Percentiles rank a stretch among this genome's conserved stretches.
Evolutionary conservation across 148 eudicot species (phyloP).

Genomic region (Heliosperma pusillum): DNA sequence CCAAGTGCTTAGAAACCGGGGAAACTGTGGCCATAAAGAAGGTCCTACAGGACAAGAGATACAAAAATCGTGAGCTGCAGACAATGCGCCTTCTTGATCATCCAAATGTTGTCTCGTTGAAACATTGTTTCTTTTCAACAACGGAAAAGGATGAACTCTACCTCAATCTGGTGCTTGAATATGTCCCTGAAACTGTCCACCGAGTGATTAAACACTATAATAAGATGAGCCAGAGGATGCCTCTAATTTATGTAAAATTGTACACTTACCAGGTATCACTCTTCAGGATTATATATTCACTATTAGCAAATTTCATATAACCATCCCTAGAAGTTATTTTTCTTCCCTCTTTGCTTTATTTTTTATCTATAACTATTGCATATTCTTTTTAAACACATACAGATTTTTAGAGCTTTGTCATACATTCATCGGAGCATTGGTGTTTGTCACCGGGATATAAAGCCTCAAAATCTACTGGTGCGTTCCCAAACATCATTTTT

Average conservation of each 20-base stretch:
- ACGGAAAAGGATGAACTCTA: conserved; percentile 72
- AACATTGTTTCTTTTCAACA: conserved; percentile 77
- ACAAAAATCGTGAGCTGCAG: conserved; percentile 77
- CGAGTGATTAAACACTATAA: conserved; percentile 61
- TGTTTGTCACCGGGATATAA: conserved; percentile 76
- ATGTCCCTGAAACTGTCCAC: conserved; percentile 78
- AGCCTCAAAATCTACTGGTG: conserved; percentile 77
- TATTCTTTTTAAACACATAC: conserved; percentile 21
- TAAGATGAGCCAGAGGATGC: conserved; percentile 68
- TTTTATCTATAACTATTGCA: not conserved
- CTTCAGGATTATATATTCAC: not conserved
- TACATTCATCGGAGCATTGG: conserved; percentile 60
- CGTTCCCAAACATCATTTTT: conserved; percentile 7
- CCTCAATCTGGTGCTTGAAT: conserved; percentile 70
- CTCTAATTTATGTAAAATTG: conserved; percentile 63
- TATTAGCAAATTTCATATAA: not conserved
- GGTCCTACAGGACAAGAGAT: conserved; percentile 77
- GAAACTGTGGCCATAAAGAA: conserved; percentile 78
- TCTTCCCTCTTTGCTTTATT: not conserved
- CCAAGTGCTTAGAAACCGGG: conserved; percentile 77
- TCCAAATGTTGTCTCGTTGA: conserved; percentile 63
- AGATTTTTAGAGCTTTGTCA: conserved; percentile 64
- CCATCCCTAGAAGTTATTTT: too few species aligned
- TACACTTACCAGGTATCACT: conserved; percentile 67
- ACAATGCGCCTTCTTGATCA: conserved; percentile 72